Percentiles rank a stretch among this genome's conserved stretches.
Conservation (phyloP, 768 basidiomycete species). For the Auriscalpium orientale region DNA sequence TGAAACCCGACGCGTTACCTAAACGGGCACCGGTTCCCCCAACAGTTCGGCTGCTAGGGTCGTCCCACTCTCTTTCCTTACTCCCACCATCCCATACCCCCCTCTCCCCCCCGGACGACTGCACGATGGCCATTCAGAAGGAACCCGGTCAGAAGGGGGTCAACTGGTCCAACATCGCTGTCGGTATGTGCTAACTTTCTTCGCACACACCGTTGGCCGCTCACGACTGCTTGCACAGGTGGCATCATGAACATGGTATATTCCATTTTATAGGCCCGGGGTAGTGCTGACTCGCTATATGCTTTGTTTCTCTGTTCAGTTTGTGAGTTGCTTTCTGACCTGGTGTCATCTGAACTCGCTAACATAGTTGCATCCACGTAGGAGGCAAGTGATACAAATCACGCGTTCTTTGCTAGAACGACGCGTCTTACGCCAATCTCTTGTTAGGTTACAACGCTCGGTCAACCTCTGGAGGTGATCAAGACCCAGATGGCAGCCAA, state of each 20-base stretch:
- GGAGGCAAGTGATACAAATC: constrained; percentile 53
- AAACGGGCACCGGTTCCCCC: not conserved
- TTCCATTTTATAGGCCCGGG: constrained; percentile 4
- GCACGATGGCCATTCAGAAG: constrained; percentile 69
- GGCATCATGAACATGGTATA: constrained; percentile 97
- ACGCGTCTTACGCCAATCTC: not conserved
- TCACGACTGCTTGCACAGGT: constrained; percentile 37
- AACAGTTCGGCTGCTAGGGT: not conserved
- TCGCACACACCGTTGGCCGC: not conserved
- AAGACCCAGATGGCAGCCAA: constrained; percentile 99
- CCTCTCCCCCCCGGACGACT: constrained; percentile 13
- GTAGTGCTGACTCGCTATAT: too few species aligned
- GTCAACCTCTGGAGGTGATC: constrained; percentile 95
- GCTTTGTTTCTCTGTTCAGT: too few species aligned
- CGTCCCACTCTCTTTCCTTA: constrained; percentile 7
- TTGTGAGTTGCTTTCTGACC: too few species aligned
- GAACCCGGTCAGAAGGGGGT: constrained; percentile 89
- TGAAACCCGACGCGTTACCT: not conserved
- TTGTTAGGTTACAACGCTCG: constrained; percentile 87
- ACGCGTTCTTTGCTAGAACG: not conserved
- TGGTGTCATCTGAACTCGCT: not conserved
- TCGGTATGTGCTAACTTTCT: constrained; percentile 52
- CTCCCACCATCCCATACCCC: constrained; percentile 10
- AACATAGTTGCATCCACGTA: constrained; percentile 30
- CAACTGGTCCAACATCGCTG: constrained; percentile 92